Conservation (phyloP, 1,139 yeast genomes). For the Debaryomycetaceae sp. region DNA sequence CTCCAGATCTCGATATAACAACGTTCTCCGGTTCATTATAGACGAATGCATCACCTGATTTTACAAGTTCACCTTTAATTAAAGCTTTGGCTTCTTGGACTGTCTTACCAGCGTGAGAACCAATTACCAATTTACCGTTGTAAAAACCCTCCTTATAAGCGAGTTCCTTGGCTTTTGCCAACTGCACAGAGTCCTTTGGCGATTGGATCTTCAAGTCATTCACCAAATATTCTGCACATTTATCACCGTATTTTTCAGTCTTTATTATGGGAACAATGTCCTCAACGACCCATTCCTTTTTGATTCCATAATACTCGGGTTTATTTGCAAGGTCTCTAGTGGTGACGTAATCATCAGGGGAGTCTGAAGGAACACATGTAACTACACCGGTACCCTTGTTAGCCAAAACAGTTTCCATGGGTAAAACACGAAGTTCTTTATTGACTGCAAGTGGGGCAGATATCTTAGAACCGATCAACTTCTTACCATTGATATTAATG, state of each 20-base stretch:
- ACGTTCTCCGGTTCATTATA: slow-evolving; percentile 92
- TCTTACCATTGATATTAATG: slow-evolving; percentile 61
- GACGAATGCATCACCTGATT: slow-evolving; percentile 74
- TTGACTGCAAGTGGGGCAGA: slow-evolving; percentile 78
- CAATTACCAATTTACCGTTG: slow-evolving; percentile 77
- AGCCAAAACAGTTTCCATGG: slow-evolving; percentile 96
- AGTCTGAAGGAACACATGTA: slow-evolving; percentile 96
- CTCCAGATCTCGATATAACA: slow-evolving; percentile 94
- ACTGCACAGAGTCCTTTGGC: slow-evolving; percentile 84
- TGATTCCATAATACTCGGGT: slow-evolving; percentile 84
- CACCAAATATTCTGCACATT: slow-evolving; percentile 82
- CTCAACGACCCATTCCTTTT: slow-evolving; percentile 80
- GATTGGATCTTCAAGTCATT: slow-evolving; percentile 88
- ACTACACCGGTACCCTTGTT: slow-evolving; percentile 98
- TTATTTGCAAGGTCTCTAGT: slow-evolving; percentile 79
- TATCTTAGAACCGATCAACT: slow-evolving; percentile 81
- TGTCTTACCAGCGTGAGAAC: slow-evolving; percentile 82
- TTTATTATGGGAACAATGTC: slow-evolving; percentile 71
- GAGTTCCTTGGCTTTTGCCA: slow-evolving; percentile 88
- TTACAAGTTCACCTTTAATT: slow-evolving; percentile 79
- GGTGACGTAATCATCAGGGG: slow-evolving; percentile 95
- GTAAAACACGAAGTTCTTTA: slow-evolving; percentile 76
- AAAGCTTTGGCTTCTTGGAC: slow-evolving; percentile 90
- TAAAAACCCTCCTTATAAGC: slow-evolving; percentile 97
- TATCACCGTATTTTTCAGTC: slow-evolving; percentile 84